These are phyloP conservation scores for Acorus calamus DNA, from an alignment of 106 monocot species.

Conservation along the genomic window DNA sequence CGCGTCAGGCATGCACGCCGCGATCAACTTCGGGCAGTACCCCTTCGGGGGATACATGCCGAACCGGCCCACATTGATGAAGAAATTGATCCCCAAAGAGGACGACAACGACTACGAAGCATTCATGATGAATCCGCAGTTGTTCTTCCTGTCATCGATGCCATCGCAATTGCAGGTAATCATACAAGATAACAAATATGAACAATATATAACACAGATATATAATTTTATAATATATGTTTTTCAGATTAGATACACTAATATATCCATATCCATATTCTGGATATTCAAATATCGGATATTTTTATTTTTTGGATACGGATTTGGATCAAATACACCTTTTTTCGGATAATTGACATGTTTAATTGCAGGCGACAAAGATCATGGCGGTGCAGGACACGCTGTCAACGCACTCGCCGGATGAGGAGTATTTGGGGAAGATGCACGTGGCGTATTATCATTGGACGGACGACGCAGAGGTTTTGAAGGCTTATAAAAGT, in stretches of 20 bases:
- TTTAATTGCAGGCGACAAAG: conserved; percentile 49
- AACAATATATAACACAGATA: too few relatives aligned
- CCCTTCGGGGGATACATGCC: conserved; percentile 41
- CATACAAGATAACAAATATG: too few relatives aligned
- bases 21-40: too few relatives aligned
- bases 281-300: too few relatives aligned
- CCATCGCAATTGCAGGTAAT: too few relatives aligned
- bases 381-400: conserved; percentile 93
- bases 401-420: conserved; percentile 86
- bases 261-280: too few relatives aligned
- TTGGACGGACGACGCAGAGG: conserved; percentile 28
- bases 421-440: conserved; percentile 88
- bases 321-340: too few relatives aligned
- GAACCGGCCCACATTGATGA: conserved; percentile 46
- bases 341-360: too few relatives aligned
- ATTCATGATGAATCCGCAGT: conserved; percentile 11
- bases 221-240: too few relatives aligned
- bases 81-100: conserved; percentile 46
- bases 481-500: conserved; percentile 34
- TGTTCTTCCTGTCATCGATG: neutral
- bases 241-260: too few relatives aligned
- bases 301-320: too few relatives aligned
- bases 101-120: conserved; percentile 23
- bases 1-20: too few relatives aligned
- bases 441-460: conserved; percentile 9